phyloP scores from a whole-genome alignment of 805 yeast species.

The Ogataea nitratoaversa region DNA sequence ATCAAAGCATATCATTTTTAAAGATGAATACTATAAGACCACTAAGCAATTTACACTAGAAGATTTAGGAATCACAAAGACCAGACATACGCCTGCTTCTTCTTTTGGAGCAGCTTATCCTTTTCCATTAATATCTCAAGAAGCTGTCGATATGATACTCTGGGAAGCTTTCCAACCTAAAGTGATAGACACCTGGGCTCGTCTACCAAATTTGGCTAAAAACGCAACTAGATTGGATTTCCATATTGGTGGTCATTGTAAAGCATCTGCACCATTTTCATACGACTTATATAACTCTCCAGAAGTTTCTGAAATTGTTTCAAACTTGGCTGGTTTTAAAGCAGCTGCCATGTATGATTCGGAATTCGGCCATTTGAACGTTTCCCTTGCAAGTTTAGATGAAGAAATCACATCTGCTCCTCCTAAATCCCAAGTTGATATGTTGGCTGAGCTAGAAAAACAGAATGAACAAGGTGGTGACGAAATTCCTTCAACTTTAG shows the following conservation, averaged over 20 bases:
- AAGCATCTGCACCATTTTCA: conserved; percentile 38
- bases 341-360: conserved; percentile 44
- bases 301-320: conserved; percentile 41
- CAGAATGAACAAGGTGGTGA: conserved; percentile 26
- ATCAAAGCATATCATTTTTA: conserved; percentile 32
- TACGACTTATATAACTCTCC: conserved; percentile 50
- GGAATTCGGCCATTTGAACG: conserved; percentile 49
- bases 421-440: conserved; percentile 14
- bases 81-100: conserved; percentile 27
- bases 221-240: conserved; percentile 37
- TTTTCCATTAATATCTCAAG: conserved; percentile 54
- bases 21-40: conserved; percentile 31
- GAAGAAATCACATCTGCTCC: conserved; percentile 6
- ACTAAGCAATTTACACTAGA: conserved; percentile 35
- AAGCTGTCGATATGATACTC: conserved; percentile 52
- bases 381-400: conserved; percentile 33
- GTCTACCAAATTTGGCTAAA: conserved; percentile 31
- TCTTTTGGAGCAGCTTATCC: conserved; percentile 48
- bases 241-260: conserved; percentile 44
- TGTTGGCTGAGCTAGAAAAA: conserved; percentile 10
- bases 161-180: conserved; percentile 46
- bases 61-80: conserved; percentile 33
- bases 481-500: conserved; percentile 41
- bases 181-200: conserved; percentile 37
- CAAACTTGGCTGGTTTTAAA: conserved; percentile 47